phyloP scores from a whole-genome alignment of 106 monocot species.

The Iris macrosiphon region DNA sequence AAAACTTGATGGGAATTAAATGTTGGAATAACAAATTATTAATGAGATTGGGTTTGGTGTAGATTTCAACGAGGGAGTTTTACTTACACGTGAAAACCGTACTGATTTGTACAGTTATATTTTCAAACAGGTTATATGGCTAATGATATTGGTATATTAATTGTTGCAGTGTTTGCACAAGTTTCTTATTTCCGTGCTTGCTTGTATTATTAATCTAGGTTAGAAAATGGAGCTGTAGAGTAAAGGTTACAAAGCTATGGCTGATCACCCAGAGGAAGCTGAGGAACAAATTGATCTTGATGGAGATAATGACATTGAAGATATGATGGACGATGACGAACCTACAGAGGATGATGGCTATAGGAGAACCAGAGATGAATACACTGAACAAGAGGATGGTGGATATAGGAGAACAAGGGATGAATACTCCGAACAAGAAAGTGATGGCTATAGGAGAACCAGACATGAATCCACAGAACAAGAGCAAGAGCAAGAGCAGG shows the following conservation, averaged over 20 bases:
- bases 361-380: slow-evolving; percentile 6
- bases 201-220: background rate
- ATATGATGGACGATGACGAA: slow-evolving; percentile 91
- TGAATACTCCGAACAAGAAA: slow-evolving; percentile 29
- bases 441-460: slow-evolving; percentile 19
- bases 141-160: too few species aligned
- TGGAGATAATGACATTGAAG: slow-evolving; percentile 90
- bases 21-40: too few species aligned
- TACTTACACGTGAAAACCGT: too few species aligned
- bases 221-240: background rate
- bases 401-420: slow-evolving; percentile 12
- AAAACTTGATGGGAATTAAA: too few species aligned
- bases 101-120: too few species aligned
- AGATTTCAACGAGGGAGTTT: too few species aligned
- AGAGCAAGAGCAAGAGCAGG: slow-evolving; percentile 17
- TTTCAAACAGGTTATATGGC: too few species aligned
- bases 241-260: slow-evolving; percentile 31
- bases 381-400: slow-evolving; percentile 9
- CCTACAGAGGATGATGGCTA: slow-evolving; percentile 29
- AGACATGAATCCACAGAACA: slow-evolving; percentile 20
- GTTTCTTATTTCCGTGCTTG: background rate
- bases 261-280: slow-evolving; percentile 50
- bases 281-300: slow-evolving; percentile 94
- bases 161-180: too few species aligned
- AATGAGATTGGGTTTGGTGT: too few species aligned